Base-by-base conservation (phyloP, 345 rosid species). In the Jatropha curcas region DNA sequence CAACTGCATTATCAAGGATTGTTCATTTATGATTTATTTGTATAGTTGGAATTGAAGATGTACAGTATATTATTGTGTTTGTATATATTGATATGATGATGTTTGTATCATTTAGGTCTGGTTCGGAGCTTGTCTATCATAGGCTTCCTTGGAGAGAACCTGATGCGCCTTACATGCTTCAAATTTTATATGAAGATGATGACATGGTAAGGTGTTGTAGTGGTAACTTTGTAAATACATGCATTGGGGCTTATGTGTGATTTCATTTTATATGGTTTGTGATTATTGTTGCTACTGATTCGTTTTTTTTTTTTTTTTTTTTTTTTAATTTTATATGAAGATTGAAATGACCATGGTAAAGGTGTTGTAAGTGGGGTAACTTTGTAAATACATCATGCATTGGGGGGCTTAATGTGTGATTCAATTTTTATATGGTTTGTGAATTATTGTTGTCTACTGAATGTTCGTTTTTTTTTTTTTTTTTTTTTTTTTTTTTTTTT, bases 101-200 rank as follows among this genome's bases (percentile, higher is more conserved):
- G 41, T 8, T 68, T 59, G 70, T 61, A 7, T 76, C 43, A 6
- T 50, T 33, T 68, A 90, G 97, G 77, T 82, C 27, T 78, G 89
- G 86, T 79, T 89, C 88, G 5, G 83, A 83, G 72, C 78, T 92
- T 72, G 82, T 86, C 25, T 92, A 94, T 79, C 86, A 85, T 75
- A 88, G 97, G 86, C 86, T 87, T 77, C 97, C 98, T 11, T 92
- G 98, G 98, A 85, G 85, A 76, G 98, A 88, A 85, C 97, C 88
- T 13, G 90, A 88, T 28, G 85, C 88, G 7, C 96, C 89, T 16
- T 80, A 81, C 81, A 61, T 67, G 64, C 72, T 90, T n/a, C 77
- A 81, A 65, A 72, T 89, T 68, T 77, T 89, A 46, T 90, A 88
- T 74, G 92, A 94, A 79, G 97, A 90, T 79, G 83, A 87, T 76